Evolutionary conservation across 345 rosid species (phyloP), one percentile per base, ranked within the genome.

Genomic region (Pugionium dolabratum): DNA sequence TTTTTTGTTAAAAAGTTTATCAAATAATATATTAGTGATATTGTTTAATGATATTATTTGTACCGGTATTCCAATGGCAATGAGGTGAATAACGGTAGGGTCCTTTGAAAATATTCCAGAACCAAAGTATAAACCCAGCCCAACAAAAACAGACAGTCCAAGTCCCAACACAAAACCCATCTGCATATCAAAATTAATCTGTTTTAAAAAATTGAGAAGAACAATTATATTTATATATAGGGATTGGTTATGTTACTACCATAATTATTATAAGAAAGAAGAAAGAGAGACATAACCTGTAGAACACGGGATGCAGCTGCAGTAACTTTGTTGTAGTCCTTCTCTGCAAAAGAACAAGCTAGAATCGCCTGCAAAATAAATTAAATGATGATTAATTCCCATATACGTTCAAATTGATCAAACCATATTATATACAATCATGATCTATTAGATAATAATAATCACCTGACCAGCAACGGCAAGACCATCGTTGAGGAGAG

Each of bases 401-500:
- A 18, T 30, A 44, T 35, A 30, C 11, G 18, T 18, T 18, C 18
- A 37, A 11, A 39, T 67, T 53, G 28, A 32, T 33, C 44, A 53
- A 18, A 61, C 40, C 33, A 11, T 37, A 26, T 27, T 35, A 35
- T 59, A 47, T 46, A 18, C 8, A 29, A 44, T 35, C 1, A 29
- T 27, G 40, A 30, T 18, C 18, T 1, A 9, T 36, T 39, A 31
- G 31, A 11, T 31, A 18, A 29, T 55, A 37, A 43, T 7, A 40
- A 48, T 5, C 33, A 93, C 98, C 96, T 94, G 97, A 56, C 91
- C 99, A 11, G 99, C 99, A 57, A 94, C 89, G 3, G 99, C 97
- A 70, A 94, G 79, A 41, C 97, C 99, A 71, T 94, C 99, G 1
- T 96, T 89, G 5, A 94, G 99, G 54, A 94, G 97, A 35, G 99